Evolutionary conservation across 805 yeast genomes (phyloP), one percentile per base, ranked within the genome.

Genomic region (Saturnispora kantuleensis): DNA sequence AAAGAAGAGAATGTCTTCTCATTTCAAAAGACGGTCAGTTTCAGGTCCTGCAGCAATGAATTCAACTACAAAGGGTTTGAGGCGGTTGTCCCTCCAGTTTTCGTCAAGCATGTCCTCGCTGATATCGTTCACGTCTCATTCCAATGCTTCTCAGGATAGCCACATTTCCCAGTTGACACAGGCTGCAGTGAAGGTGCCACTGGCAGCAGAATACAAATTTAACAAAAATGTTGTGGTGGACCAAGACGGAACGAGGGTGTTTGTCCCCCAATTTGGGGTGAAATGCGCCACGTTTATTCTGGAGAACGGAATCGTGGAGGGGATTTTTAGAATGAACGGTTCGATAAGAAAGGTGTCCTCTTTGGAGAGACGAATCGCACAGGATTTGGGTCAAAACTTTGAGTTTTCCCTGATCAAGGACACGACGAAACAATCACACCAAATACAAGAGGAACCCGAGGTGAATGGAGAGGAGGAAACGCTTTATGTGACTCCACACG

Each of bases 271-370:
- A 2, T 26, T 60, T 26, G 64, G 63, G 4, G 50, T 54, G 31
- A 62, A 59, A 46, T 62, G 67, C 47, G 60, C 66, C 41, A 39
- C 52, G 17, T 63, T 50, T 45, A 55, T 65, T 12, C 35, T 46
- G 11, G 35, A 41, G 1, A 46, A 51, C 35, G 57, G 51, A 1
- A 58, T 56, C 4, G 50, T 54, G 4, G 66, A 65, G 50, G 69
- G 69, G 10, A 52, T 64, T n/a, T 65, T 65, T 47, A 49, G 69
- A 47, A 58, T 65, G 46, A 64, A 64, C 47, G 66, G 67, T 6
- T 55, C 65, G 10, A 50, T 65, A 30, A 57, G 57, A 36, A 64
- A 63, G 41, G 57, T 63, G 31, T 60, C 58, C 40, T 35, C 44
- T 16, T 52, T 64, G 38, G 69, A 65, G 43, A 8, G 40, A 5